A percentile compares a stretch with the other conserved stretches of the same genome.
phyloP scores from a whole-genome alignment of 805 yeast genomes.

The Teunomyces aglyptinius region DNA sequence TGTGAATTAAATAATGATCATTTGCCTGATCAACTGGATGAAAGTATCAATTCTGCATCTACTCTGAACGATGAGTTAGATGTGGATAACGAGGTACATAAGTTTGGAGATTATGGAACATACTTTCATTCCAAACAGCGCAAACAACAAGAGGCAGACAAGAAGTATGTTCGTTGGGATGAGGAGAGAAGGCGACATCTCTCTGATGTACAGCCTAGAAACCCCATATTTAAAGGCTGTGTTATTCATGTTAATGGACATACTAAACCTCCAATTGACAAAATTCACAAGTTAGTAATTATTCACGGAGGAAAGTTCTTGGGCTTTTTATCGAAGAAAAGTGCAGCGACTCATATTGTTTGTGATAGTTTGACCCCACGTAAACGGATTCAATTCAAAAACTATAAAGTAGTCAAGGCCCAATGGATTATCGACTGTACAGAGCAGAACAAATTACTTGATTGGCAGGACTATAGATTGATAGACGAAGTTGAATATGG shows the following conservation, averaged over 20 bases:
- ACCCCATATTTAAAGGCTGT: slow-evolving; percentile 58
- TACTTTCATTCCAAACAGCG: slow-evolving; percentile 60
- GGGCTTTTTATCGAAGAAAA: slow-evolving; percentile 66
- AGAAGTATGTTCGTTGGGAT: slow-evolving; percentile 50
- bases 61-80: neutral
- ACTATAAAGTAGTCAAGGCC: slow-evolving; percentile 76
- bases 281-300: slow-evolving; percentile 67
- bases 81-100: slow-evolving; percentile 33
- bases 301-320: slow-evolving; percentile 78
- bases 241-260: slow-evolving; percentile 83
- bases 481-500: slow-evolving; percentile 53
- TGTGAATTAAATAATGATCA: neutral
- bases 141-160: slow-evolving; percentile 62
- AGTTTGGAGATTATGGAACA: slow-evolving; percentile 65
- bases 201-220: slow-evolving; percentile 11
- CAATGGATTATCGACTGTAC: slow-evolving; percentile 77
- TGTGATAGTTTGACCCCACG: slow-evolving; percentile 78
- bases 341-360: slow-evolving; percentile 78
- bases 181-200: slow-evolving; percentile 26
- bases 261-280: slow-evolving; percentile 75
- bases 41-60: slow-evolving; percentile 15
- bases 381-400: slow-evolving; percentile 61
- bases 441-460: slow-evolving; percentile 42
- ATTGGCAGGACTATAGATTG: slow-evolving; percentile 68
- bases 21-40: slow-evolving; percentile 19